These are phyloP conservation scores for Hanseniaspora singularis DNA, from an alignment of 805 yeast species.

Conservation along the genomic window DNA sequence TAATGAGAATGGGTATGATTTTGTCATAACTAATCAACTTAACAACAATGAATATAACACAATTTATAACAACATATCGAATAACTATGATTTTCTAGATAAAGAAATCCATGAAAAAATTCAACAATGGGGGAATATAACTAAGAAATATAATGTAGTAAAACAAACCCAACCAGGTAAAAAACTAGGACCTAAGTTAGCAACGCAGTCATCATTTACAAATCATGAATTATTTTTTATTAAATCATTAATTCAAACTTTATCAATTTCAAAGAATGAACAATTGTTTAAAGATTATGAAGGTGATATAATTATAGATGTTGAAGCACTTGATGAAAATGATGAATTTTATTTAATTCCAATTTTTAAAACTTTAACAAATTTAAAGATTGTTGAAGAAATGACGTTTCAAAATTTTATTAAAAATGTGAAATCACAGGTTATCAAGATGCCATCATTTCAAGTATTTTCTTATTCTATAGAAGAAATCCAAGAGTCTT, in stretches of 20 bases:
- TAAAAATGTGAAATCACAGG: neutral
- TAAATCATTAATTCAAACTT: neutral
- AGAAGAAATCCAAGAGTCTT: neutral
- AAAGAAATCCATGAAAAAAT: neutral
- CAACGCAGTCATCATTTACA: constrained; percentile 2
- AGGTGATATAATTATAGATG: neutral
- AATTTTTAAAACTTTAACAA: neutral
- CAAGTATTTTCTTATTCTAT: neutral
- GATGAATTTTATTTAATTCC: constrained; percentile 4
- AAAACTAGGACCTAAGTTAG: neutral
- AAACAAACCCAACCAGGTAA: constrained; percentile 1
- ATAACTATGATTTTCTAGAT: neutral
- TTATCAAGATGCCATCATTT: neutral
- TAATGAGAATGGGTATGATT: neutral
- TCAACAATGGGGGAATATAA: constrained; percentile 6
- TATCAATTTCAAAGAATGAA: neutral
- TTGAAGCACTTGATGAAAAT: neutral
- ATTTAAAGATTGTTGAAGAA: neutral
- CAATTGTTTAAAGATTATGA: neutral
- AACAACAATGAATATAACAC: constrained; percentile 5
- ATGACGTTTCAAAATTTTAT: neutral
- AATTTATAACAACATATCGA: constrained; percentile 4
- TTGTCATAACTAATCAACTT: neutral
- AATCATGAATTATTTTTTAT: constrained; percentile 11
- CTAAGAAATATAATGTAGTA: neutral